A percentile compares a stretch with the other conserved stretches of the same genome.
Evolutionary conservation across 225 moss, liverwort and hornwort genomes (phyloP).

Genomic region (Climacium dendroides): DNA sequence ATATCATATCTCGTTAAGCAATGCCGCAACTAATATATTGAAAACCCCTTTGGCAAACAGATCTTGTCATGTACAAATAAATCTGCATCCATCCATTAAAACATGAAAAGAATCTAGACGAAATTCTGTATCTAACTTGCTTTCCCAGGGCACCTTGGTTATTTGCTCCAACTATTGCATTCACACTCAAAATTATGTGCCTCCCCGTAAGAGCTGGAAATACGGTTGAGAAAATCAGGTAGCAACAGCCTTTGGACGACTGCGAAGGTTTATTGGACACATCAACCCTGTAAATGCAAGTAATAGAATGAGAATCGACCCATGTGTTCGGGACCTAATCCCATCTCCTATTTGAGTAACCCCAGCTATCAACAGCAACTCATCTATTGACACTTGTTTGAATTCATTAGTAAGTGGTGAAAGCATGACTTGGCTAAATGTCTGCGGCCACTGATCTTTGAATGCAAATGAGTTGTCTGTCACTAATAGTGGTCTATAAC

Average conservation of each 20-base stretch:
- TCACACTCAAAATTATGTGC: conserved; percentile 7
- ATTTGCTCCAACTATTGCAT: neutral
- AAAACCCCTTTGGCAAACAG: neutral
- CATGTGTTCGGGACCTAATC: neutral
- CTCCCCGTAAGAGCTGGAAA: neutral
- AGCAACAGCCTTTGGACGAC: conserved; percentile 1
- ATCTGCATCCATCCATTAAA: neutral
- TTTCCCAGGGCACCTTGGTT: neutral
- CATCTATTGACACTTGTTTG: neutral
- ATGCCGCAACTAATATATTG: neutral
- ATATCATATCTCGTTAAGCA: neutral
- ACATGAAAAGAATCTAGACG: neutral
- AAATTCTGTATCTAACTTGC: neutral
- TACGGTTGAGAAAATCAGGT: neutral
- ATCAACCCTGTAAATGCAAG: conserved; percentile 6
- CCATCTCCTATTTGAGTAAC: neutral
- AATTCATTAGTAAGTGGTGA: neutral
- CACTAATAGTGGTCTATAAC: neutral
- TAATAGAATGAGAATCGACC: neutral
- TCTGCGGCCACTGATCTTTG: neutral
- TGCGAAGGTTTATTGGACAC: neutral
- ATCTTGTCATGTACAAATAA: neutral
- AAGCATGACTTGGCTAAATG: neutral
- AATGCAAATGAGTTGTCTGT: neutral
- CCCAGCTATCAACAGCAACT: neutral